Percentiles rank a stretch among this genome's conserved stretches.
These are phyloP conservation scores for Leccinum barrowsii DNA, from an alignment of 768 basidiomycete species.

Conservation along the genomic window DNA sequence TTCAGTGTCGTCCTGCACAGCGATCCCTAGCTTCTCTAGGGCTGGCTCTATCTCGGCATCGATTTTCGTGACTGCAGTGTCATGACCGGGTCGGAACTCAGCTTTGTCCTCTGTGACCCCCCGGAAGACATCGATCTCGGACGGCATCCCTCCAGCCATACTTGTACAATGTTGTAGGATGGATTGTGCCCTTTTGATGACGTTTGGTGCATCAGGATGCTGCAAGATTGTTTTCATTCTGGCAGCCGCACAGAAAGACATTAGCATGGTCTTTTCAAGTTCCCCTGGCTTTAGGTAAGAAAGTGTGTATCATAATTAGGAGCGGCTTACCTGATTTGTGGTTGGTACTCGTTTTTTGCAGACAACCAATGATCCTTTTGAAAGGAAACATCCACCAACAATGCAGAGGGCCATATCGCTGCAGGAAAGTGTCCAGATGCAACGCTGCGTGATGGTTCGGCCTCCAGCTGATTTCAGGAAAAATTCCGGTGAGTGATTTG, in stretches of 20 bases:
- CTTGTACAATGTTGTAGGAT: not conserved
- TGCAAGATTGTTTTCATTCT: not conserved
- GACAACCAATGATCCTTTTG: conserved; percentile 24
- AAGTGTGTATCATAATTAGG: too few species aligned
- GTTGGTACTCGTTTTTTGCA: conserved; percentile 20
- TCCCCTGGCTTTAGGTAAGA: not conserved
- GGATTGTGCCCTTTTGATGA: not conserved
- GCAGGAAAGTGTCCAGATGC: conserved; percentile 28
- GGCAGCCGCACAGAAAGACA: not conserved
- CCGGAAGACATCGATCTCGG: too few species aligned
- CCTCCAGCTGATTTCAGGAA: conserved; percentile 13
- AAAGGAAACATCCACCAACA: conserved; percentile 36
- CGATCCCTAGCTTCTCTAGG: too few species aligned
- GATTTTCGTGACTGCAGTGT: too few species aligned
- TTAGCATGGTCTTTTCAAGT: conserved; percentile 3
- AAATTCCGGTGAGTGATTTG: conserved; percentile 14
- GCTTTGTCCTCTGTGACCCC: too few species aligned
- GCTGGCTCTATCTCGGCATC: too few species aligned
- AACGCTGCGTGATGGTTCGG: conserved; percentile 34
- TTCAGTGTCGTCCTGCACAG: too few species aligned
- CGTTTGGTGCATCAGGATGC: not conserved
- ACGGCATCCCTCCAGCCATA: too few species aligned
- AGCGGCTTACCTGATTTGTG: not conserved
- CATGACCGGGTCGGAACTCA: too few species aligned
- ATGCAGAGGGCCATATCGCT: conserved; percentile 31